Evolutionary conservation across 1,139 yeast species (phyloP), one percentile per base, ranked within the genome.

Genomic region (Kodamaea sp.): DNA sequence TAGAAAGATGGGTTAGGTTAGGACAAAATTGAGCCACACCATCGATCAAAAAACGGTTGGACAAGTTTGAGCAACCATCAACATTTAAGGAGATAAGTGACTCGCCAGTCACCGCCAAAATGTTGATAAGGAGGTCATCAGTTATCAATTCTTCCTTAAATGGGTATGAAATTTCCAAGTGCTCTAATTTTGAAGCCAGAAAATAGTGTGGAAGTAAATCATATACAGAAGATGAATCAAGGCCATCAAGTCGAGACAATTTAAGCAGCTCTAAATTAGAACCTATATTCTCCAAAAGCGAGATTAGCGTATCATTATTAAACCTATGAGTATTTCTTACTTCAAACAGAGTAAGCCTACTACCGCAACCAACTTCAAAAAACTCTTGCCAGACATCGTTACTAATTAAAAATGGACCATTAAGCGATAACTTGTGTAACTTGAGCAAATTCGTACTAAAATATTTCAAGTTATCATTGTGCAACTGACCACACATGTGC

Each of bases 401-500:
- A 52, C 84, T 81, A 34, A 92, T 80, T 47, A 92, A 66, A 54
- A 92, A 92, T 0, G 97, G 89, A 0, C 98, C 98, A 60, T 90
- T 89, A 27, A 92, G 63, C 10, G 75, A 64, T 7, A 90, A 47
- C 8, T 74, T 67, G 8, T 57, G 65, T 38, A 94, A 64, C 24
- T 75, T 59, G 1, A 65, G 63, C 35, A 90, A 65, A 44, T 87
- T 81, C 8, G 78, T 63, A 8, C 78, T 73, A 46, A 75, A 78
- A 54, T 86, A 84, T 20, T 67, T 57, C 43, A 92, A 58, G 42
- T 86, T 84, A 48, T 83, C 89, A 57, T 86, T 86, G 50, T 84
- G 89, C 29, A 92, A 64, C 51, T 86, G 94, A 3, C 98, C 98
- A 65, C 97, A 92, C 97, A 89, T 90, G 44, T 80, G 80, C 35